phyloP scores from a whole-genome alignment of 306 rosid genomes.

The Hippophae gyantsensis region DNA sequence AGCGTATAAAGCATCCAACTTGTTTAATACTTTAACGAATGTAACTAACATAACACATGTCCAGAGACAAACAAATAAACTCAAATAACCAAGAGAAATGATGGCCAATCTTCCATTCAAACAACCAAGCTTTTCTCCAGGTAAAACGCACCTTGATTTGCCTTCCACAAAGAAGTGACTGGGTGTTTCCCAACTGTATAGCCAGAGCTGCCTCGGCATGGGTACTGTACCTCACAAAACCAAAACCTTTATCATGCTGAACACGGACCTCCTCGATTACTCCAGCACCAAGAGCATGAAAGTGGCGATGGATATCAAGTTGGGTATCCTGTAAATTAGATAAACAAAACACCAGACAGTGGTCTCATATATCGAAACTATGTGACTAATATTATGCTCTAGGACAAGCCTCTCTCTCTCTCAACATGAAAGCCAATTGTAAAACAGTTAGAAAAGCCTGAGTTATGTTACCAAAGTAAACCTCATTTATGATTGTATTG shows the following conservation, averaged over 20 bases:
- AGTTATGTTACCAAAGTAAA: background rate
- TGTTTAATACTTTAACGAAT: too few relatives aligned
- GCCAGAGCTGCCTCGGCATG: constrained; percentile 95
- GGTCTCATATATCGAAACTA: background rate
- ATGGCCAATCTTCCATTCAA: background rate
- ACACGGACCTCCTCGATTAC: constrained; percentile 91
- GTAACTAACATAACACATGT: too few relatives aligned
- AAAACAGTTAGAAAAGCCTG: background rate
- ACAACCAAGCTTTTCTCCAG: background rate
- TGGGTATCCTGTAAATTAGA: constrained; percentile 52
- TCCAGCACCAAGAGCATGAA: constrained; percentile 86
- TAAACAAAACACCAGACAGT: background rate
- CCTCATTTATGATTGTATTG: background rate
- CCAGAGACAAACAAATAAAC: background rate
- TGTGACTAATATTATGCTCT: background rate
- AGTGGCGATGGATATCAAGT: constrained; percentile 87
- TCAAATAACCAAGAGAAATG: background rate
- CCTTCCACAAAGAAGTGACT: constrained; percentile 61
- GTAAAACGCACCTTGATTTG: constrained; percentile 61
- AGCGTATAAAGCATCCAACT: too few relatives aligned
- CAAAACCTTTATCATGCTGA: constrained; percentile 96
- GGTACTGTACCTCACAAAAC: constrained; percentile 77
- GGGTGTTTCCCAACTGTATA: constrained; percentile 85
- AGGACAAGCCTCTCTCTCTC: background rate
- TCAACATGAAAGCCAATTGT: background rate